A percentile compares a stretch with the other conserved stretches of the same genome.
Conservation (phyloP, 2,329 filamentous ascomycete genomes). For the Alternaria dauci region DNA sequence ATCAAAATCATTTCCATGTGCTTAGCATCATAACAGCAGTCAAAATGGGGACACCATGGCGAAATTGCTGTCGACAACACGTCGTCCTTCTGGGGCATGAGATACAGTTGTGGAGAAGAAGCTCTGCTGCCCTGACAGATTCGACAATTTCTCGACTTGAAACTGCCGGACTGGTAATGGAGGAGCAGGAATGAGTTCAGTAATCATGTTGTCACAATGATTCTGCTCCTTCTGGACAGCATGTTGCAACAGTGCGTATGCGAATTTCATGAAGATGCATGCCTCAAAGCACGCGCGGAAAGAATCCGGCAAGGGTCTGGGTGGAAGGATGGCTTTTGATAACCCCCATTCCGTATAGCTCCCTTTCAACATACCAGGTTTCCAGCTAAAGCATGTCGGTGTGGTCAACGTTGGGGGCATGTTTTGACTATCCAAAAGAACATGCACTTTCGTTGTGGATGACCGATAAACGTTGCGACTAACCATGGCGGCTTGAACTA, state of each 20-base stretch:
- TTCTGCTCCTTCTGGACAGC: constrained; percentile 8
- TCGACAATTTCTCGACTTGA: constrained; percentile 10
- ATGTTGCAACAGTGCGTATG: constrained; percentile 5
- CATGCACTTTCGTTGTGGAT: not conserved
- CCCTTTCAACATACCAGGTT: not conserved
- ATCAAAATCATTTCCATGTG: constrained; percentile 20
- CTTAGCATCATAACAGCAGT: constrained; percentile 15
- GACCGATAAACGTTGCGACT: constrained; percentile 5
- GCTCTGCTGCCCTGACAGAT: not conserved
- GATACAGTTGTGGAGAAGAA: constrained; percentile 1
- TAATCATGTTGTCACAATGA: not conserved
- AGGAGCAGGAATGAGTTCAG: constrained; percentile 4
- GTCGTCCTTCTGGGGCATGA: constrained; percentile 1
- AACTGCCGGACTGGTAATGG: constrained; percentile 1
- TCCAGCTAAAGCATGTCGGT: not conserved
- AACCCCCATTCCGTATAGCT: constrained; percentile 9
- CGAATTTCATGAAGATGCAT: constrained; percentile 14
- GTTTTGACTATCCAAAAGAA: constrained; percentile 8
- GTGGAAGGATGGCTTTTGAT: constrained; percentile 3
- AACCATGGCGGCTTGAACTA: not conserved
- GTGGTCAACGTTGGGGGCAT: not conserved
- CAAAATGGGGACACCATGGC: constrained; percentile 19
- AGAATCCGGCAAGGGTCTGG: constrained; percentile 3
- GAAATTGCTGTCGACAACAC: constrained; percentile 17
- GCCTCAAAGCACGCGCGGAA: constrained; percentile 11